Evolutionary conservation across 441 rosid genomes (phyloP).

Genomic region (Adansonia madagascariensis): DNA sequence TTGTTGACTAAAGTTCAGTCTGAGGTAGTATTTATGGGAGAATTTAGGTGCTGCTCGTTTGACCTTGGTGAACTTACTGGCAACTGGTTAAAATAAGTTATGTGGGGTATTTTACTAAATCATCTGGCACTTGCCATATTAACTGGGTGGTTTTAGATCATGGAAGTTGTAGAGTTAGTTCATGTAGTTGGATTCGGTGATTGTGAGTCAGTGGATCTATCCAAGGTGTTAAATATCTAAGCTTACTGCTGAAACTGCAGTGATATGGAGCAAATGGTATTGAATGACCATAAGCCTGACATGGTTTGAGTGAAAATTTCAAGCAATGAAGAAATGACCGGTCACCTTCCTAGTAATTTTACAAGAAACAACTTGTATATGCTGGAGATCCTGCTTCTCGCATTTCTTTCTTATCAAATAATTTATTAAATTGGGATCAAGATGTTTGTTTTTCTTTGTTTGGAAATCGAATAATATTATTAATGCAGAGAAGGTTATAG

Average conservation of each 20-base stretch:
- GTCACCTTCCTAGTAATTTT: not conserved
- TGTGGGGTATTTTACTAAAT: not conserved
- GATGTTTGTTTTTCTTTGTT: not conserved
- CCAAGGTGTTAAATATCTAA: not conserved
- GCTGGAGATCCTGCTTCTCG: not conserved
- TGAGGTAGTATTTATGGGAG: not conserved
- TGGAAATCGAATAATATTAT: not conserved
- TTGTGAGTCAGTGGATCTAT: not conserved
- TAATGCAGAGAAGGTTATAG: not conserved
- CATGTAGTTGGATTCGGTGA: not conserved
- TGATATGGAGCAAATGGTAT: not conserved
- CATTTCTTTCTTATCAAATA: not conserved
- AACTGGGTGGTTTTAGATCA: not conserved
- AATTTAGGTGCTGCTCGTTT: not conserved
- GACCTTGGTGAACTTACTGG: constrained; percentile 2
- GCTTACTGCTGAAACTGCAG: not conserved
- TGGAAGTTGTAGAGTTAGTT: not conserved
- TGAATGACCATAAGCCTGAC: constrained; percentile 3
- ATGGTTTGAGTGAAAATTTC: not conserved
- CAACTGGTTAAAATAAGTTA: not conserved
- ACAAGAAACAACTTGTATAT: not conserved
- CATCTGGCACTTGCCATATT: constrained; percentile 9
- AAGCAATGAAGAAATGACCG: not conserved
- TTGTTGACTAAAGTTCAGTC: not conserved
- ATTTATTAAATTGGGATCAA: not conserved